phyloP scores from a whole-genome alignment of 202 grass and related monocot genomes.

The Hordeum pubiflorum region DNA sequence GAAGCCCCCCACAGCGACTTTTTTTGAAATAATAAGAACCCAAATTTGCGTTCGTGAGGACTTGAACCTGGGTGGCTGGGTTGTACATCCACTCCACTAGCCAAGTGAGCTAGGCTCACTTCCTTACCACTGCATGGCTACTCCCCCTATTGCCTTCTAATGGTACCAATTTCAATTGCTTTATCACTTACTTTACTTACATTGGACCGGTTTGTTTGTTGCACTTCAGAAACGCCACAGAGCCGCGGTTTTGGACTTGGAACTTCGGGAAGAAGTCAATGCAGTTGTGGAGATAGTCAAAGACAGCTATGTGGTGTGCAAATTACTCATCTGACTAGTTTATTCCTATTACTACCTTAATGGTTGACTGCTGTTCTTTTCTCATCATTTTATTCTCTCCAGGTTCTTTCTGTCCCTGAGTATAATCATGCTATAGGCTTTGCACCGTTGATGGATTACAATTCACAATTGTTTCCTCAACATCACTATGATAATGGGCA shows the following conservation, averaged over 20 bases:
- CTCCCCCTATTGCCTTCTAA: not conserved
- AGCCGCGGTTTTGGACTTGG: slow-evolving; percentile 48
- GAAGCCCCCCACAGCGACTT: no score
- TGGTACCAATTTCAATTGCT: not conserved
- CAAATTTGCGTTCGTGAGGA: no score
- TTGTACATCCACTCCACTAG: no score
- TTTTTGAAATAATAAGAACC: no score
- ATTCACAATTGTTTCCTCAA: slow-evolving; percentile 58
- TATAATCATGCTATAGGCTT: slow-evolving; percentile 83
- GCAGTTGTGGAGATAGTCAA: slow-evolving; percentile 85
- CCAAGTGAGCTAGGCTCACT: no score
- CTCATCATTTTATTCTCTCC: slow-evolving; percentile 16
- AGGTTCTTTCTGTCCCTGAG: slow-evolving; percentile 86
- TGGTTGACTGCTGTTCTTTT: not conserved
- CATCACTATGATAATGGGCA: slow-evolving; percentile 60
- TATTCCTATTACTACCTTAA: not conserved
- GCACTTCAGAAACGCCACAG: slow-evolving; percentile 65
- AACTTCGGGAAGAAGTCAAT: slow-evolving; percentile 72
- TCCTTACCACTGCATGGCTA: not conserved
- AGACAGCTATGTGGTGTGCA: slow-evolving; percentile 65
- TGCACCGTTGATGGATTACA: slow-evolving; percentile 74
- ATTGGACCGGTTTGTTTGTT: slow-evolving; percentile 7
- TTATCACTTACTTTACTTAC: not conserved
- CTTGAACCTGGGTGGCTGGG: no score
- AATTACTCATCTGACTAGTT: slow-evolving; percentile 5